A percentile compares a stretch with the other conserved stretches of the same genome.
phyloP scores from a whole-genome alignment of 2,329 filamentous ascomycete genomes.

The Corynespora cassiicola region DNA sequence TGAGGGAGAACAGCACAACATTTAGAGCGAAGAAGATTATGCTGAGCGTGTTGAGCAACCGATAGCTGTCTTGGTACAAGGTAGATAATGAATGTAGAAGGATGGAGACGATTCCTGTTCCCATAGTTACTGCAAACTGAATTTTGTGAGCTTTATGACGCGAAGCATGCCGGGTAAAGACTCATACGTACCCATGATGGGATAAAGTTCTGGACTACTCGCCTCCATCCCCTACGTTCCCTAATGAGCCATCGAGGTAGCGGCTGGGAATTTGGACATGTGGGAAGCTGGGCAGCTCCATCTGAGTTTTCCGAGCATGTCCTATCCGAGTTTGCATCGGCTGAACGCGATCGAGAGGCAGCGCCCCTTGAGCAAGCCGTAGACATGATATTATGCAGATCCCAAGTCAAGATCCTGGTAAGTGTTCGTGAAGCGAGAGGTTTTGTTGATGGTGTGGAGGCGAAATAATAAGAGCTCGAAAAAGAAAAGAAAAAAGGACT shows the following conservation, averaged over 20 bases:
- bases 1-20: conserved; percentile 60
- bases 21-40: conserved; percentile 68
- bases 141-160: not conserved
- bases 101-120: conserved; percentile 53
- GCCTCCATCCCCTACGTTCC: conserved; percentile 33
- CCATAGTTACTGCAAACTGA: conserved; percentile 32
- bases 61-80: conserved; percentile 57
- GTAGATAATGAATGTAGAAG: conserved; percentile 65
- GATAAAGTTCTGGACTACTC: conserved; percentile 41
- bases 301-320: not conserved
- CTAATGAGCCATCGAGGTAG: conserved; percentile 34
- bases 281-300: not conserved
- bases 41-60: conserved; percentile 60
- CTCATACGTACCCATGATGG: conserved; percentile 36
- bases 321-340: not conserved
- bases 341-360: not conserved
- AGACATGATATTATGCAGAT: too few relatives aligned
- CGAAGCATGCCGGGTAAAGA: not conserved
- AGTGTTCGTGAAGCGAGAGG: conserved; percentile 3
- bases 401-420: too few relatives aligned
- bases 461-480: too few relatives aligned
- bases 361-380: not conserved
- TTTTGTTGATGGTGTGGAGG: conserved; percentile 11
- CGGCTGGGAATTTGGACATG: conserved; percentile 4
- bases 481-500: too few relatives aligned